Evolutionary conservation across 2,329 filamentous ascomycete genomes (phyloP).

Genomic region (Verticillium albo-atrum): DNA sequence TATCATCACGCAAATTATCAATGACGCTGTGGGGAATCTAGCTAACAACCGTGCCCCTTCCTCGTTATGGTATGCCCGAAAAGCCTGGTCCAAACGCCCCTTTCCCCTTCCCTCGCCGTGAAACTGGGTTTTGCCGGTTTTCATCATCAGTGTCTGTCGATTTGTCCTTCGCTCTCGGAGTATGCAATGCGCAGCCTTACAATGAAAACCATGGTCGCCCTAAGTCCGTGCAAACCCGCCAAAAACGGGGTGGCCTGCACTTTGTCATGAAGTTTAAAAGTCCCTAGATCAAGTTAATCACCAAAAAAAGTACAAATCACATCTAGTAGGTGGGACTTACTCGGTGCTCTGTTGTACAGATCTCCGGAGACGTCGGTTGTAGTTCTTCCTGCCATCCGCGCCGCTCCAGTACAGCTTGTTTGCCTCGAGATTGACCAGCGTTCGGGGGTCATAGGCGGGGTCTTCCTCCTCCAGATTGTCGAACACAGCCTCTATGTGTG

Average conservation of each 20-base stretch:
- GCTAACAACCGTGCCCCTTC: background rate
- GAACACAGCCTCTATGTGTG: conserved; percentile 82
- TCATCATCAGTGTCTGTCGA: background rate
- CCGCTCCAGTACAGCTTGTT: conserved; percentile 83
- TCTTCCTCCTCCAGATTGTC: conserved; percentile 79
- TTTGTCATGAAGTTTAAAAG: background rate
- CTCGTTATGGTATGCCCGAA: background rate
- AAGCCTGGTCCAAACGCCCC: background rate
- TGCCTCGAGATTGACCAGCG: conserved; percentile 80
- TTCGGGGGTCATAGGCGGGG: conserved; percentile 85
- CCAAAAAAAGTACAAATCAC: too few species aligned
- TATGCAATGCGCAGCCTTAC: background rate
- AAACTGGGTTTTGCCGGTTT: background rate
- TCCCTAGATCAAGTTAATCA: background rate
- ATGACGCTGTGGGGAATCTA: background rate
- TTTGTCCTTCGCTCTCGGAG: background rate
- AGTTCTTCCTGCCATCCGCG: conserved; percentile 73
- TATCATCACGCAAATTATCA: background rate
- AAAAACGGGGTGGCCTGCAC: background rate
- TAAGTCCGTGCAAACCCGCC: background rate
- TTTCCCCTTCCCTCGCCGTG: too few species aligned
- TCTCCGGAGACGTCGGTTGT: conserved; percentile 75
- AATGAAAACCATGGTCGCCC: background rate
- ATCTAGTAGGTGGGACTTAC: conserved; percentile 33
- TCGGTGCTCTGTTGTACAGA: conserved; percentile 69